Evolutionary conservation across 148 eudicot species (phyloP), one percentile per base, ranked within the genome.

Genomic region (Vaccinium macrocarpon): DNA sequence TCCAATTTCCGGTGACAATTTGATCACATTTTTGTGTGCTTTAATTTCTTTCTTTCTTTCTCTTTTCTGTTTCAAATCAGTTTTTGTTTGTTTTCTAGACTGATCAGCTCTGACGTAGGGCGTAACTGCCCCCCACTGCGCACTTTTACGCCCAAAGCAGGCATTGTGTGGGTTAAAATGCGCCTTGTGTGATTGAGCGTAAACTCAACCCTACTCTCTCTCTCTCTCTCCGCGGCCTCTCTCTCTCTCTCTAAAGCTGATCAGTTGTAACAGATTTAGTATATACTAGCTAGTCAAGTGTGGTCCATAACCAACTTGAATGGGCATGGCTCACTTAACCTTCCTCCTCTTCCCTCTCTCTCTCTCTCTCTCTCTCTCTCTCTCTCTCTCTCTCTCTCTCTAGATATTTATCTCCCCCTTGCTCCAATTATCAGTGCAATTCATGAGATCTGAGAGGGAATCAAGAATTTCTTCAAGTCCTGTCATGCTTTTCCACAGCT

Each of bases 401-500:
- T 71, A 1, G 46, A 73, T 42, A 73, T 16, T 73, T 13, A 48
- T 49, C 18, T 68, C 15, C 79, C 23, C 21, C 8, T 2, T 49
- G 4, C 12, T 23, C 13, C 5, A 4, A 4, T 32, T 49, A 76
- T 42, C 38, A 57, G 27, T 80, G 72, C 29, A 61, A 81, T 71
- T 42, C 46, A 42, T 14, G 80, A 73, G 76, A 71, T 78, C 76
- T 79, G 82, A 72, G 82, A 56, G 42, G 81, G 21, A 68, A 73
- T 23, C n/a, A 68, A 62, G 16, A 13, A 6, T 38, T 51, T 23
- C 52, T 3, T 11, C 49, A 81, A 88, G 88, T 88, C 92, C 90
- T 85, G 91, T 86, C 93, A 92, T 93, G 90, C 83, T 93, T 91
- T 93, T 93, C 94, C 96, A 92, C 96, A 92, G 93, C 96, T 93